Conservation (phyloP, 257 asterid species). For the Lithospermum erythrorhizon region DNA sequence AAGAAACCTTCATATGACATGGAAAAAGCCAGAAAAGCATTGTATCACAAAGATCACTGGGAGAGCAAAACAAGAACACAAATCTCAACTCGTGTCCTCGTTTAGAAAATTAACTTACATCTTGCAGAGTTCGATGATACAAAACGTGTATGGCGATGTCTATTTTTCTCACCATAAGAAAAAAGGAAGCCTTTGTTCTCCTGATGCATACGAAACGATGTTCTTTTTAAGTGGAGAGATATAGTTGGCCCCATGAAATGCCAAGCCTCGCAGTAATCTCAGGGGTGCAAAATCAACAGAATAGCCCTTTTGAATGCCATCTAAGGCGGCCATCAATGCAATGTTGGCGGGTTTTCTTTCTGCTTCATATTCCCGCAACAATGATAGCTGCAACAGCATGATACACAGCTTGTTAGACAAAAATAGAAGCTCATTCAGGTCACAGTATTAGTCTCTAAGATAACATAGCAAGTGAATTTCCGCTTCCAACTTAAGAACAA, state of each 20-base stretch:
- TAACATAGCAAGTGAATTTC: no score
- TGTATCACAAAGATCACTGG: neutral
- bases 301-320: conserved; percentile 92
- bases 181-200: conserved; percentile 56
- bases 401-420: neutral
- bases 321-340: conserved; percentile 77
- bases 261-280: conserved; percentile 70
- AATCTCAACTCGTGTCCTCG: neutral
- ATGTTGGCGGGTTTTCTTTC: conserved; percentile 77
- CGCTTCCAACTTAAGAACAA: no score
- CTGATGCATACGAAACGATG: conserved; percentile 80
- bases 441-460: no score
- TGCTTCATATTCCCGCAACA: conserved; percentile 66
- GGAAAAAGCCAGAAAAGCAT: no score
- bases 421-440: neutral
- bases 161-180: conserved; percentile 29
- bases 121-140: neutral
- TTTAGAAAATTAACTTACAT: neutral
- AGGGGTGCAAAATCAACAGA: conserved; percentile 77
- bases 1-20: no score
- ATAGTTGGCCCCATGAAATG: conserved; percentile 72
- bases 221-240: conserved; percentile 66
- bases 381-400: conserved; percentile 35
- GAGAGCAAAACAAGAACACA: neutral
- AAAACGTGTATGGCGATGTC: conserved; percentile 16